Percentiles rank a stretch among this genome's conserved stretches.
These are phyloP conservation scores for Trichophyton equinum DNA, from an alignment of 2,329 filamentous ascomycete genomes.

Conservation along the genomic window DNA sequence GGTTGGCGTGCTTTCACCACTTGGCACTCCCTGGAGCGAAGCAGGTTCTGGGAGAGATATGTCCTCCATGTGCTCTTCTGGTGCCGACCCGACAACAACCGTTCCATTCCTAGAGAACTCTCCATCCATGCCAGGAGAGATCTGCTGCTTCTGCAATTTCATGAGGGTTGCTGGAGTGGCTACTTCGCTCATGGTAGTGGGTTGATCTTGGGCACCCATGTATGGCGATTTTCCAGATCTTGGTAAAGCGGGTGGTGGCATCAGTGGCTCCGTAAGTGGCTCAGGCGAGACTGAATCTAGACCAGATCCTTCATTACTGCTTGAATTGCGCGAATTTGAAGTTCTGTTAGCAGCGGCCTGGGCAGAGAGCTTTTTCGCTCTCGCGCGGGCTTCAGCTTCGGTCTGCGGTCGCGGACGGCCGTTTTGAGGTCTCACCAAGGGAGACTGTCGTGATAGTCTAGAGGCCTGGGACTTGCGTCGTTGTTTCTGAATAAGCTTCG, in stretches of 20 bases:
- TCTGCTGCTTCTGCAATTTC: constrained; percentile 48
- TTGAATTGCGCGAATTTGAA: constrained; percentile 20
- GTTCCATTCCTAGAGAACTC: constrained; percentile 25
- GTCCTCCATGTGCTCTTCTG: constrained; percentile 49
- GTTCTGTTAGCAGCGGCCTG: constrained; percentile 9
- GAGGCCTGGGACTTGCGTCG: constrained; percentile 27
- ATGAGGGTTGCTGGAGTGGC: constrained; percentile 84
- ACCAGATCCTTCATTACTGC: constrained; percentile 31
- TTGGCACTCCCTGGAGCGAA: constrained; percentile 38
- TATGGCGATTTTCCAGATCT: constrained; percentile 30
- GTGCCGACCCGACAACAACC: constrained; percentile 32
- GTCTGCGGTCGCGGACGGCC: constrained; percentile 24
- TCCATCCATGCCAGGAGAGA: constrained; percentile 28
- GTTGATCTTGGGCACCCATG: constrained; percentile 23
- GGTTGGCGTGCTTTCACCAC: constrained; percentile 39
- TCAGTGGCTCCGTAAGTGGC: constrained; percentile 37
- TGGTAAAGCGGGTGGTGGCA: constrained; percentile 39
- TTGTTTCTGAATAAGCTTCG: constrained; percentile 26
- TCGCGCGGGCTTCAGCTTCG: constrained; percentile 2
- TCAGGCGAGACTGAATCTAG: constrained; percentile 40
- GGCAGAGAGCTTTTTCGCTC: constrained; percentile 11
- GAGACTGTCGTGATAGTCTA: constrained; percentile 31
- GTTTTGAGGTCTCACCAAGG: constrained; percentile 30
- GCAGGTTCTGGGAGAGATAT: constrained; percentile 63
- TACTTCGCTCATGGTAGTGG: constrained; percentile 39